phyloP scores from a whole-genome alignment of 176 grass and related monocot species.

The Ensete glaucum region DNA sequence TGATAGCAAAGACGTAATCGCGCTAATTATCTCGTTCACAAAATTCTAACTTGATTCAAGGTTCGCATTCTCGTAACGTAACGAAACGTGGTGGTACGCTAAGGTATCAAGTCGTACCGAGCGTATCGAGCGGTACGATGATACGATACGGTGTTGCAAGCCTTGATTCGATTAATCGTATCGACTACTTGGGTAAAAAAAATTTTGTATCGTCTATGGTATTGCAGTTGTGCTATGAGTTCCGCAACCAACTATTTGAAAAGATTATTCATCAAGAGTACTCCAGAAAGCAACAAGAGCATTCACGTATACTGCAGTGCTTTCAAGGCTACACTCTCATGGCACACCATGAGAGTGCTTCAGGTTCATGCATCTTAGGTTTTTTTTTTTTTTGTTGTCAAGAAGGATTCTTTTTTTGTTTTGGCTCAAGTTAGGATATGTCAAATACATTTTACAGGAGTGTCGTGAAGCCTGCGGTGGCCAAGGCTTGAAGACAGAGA shows the following conservation, averaged over 20 bases:
- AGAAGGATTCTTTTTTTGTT: background rate
- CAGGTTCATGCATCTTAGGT: conserved; percentile 36
- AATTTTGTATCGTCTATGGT: too few species aligned
- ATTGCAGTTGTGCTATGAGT: conserved; percentile 67
- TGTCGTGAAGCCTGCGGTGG: conserved; percentile 90
- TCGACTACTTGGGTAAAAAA: background rate
- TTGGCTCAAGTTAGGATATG: background rate
- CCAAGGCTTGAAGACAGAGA: conserved; percentile 93
- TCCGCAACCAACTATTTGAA: conserved; percentile 76
- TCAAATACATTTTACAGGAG: conserved; percentile 39
- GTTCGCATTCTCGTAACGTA: too few species aligned
- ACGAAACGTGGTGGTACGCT: too few species aligned
- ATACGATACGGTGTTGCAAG: too few species aligned
- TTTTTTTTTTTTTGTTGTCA: background rate
- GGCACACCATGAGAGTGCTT: conserved; percentile 88
- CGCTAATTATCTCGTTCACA: background rate
- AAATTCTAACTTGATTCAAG: too few species aligned
- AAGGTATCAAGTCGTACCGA: too few species aligned
- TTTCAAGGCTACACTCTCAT: conserved; percentile 76
- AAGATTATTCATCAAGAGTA: conserved; percentile 60
- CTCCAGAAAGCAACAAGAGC: conserved; percentile 62
- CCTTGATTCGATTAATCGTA: background rate
- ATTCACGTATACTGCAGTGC: conserved; percentile 91
- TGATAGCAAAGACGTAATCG: conserved; percentile 82
- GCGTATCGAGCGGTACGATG: too few species aligned